Conservation (phyloP, 2,329 filamentous ascomycete genomes). For the Sporothrix sp. region DNA sequence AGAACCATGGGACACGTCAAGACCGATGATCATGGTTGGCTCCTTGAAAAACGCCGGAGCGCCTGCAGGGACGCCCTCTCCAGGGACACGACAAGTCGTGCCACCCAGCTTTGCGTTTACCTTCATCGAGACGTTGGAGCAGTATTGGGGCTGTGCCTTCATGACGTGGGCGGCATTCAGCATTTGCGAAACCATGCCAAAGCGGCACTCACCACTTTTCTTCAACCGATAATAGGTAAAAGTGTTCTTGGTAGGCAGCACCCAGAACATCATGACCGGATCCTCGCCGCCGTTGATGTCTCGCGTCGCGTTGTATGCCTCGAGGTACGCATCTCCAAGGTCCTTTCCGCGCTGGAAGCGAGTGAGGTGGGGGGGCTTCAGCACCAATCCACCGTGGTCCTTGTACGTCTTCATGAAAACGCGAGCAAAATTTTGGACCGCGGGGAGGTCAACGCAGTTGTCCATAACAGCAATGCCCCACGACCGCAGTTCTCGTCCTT, state of each 20-base stretch:
- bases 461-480: slow-evolving; percentile 69
- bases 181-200: slow-evolving; percentile 74
- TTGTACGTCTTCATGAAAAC: slow-evolving; percentile 38
- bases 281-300: slow-evolving; percentile 42
- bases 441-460: slow-evolving; percentile 42
- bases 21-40: slow-evolving; percentile 76
- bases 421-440: slow-evolving; percentile 46
- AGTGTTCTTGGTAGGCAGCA: slow-evolving; percentile 62
- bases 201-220: slow-evolving; percentile 77
- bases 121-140: slow-evolving; percentile 93
- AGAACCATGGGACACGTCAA: slow-evolving; percentile 78
- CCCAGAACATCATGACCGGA: slow-evolving; percentile 71
- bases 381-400: slow-evolving; percentile 40
- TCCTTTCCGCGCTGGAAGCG: slow-evolving; percentile 21
- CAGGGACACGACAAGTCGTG: slow-evolving; percentile 46
- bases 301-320: slow-evolving; percentile 43
- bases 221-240: slow-evolving; percentile 77
- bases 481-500: slow-evolving; percentile 43
- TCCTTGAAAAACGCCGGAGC: slow-evolving; percentile 31
- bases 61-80: slow-evolving; percentile 21
- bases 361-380: slow-evolving; percentile 26
- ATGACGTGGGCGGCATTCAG: slow-evolving; percentile 61
- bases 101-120: slow-evolving; percentile 93
- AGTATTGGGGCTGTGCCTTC: slow-evolving; percentile 69
- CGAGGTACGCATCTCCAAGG: slow-evolving; percentile 38